Percentiles rank a stretch among this genome's conserved stretches.
Evolutionary conservation across 1,139 yeast species (phyloP).

Genomic region (Lizanozyma gosingica): DNA sequence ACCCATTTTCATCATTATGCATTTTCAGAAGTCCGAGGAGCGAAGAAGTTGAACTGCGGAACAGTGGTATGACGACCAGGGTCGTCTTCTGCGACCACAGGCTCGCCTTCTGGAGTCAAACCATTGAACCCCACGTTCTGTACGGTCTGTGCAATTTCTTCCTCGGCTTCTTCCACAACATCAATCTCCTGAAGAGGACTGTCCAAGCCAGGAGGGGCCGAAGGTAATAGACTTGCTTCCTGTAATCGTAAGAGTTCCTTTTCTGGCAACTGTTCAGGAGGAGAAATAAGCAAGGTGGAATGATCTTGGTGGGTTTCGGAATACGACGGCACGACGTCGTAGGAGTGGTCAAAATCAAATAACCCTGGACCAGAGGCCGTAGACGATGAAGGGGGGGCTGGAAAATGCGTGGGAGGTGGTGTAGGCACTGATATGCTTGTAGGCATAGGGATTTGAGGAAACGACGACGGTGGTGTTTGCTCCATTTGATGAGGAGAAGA

Average conservation of each 20-base stretch:
- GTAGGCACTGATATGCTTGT: slow-evolving; percentile 5
- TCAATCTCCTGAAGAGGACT: slow-evolving; percentile 1
- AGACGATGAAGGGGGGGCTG: slow-evolving; percentile 2
- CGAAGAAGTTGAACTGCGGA: background rate
- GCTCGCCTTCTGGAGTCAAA: no score
- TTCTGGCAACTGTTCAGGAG: slow-evolving; percentile 25
- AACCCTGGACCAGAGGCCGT: slow-evolving; percentile 2
- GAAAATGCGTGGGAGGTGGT: slow-evolving; percentile 12
- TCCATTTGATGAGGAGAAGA: slow-evolving; percentile 1
- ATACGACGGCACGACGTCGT: slow-evolving; percentile 11
- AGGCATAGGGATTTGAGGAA: background rate
- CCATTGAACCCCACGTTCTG: no score
- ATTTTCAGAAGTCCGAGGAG: no score
- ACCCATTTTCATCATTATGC: no score
- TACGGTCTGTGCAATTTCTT: no score
- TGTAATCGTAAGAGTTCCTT: slow-evolving; percentile 45
- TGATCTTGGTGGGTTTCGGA: background rate
- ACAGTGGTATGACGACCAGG: background rate
- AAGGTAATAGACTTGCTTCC: slow-evolving; percentile 53
- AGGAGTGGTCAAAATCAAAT: slow-evolving; percentile 7
- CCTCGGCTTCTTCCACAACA: no score
- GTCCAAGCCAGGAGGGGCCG: slow-evolving; percentile 32
- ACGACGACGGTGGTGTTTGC: slow-evolving; percentile 11
- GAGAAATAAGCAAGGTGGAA: slow-evolving; percentile 4
- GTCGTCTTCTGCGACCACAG: background rate